Evolutionary conservation across 2,329 filamentous ascomycete genomes (phyloP), one percentile per base, ranked within the genome.

Genomic region (Colletotrichum viniferum): DNA sequence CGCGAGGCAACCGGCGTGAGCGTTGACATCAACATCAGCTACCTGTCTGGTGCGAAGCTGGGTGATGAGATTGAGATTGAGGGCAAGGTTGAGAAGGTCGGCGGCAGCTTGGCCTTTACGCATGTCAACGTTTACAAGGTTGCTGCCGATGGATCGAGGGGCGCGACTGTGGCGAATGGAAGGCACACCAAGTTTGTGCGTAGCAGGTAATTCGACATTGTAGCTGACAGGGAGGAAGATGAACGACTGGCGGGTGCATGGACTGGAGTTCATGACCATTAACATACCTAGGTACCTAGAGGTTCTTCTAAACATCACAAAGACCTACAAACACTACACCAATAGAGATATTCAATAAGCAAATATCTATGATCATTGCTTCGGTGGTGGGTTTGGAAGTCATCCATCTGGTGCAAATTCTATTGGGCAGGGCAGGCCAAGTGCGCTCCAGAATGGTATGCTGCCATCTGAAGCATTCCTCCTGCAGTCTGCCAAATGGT

Each of bases 11-110:
- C 92, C 5, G 94, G 94, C 62, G 93, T 94, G 38, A 94, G 92
- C 77, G 89, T 93, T 43, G 94, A 96, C 82, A 95, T 96, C 81
- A 93, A 95, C 83, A 89, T 95, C 76, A 92, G 90, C 66, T 96
- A 95, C 79, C 86, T 94, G 70, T 89, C 89, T 48, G 90, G 90
- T 4, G 94, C 93, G 2, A 87, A 86, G 62, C 86, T 89, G 30
- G 93, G 92, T 16, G 94, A 95, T 74, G 88, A 87, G 78, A 86
- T 96, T 38, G 92, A 95, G 86, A 91, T 95, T 70, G 90, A 93
- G 80, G 91, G 92, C 24, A 88, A 85, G 75, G 91, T 92, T 7
- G 90, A 93, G 77, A 92, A 91, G 78, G 91, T 94, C 3, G 94
- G 94, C 1, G 89, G 90, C 9, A 92, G 88, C 52, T 80, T 96